Base-by-base conservation (phyloP, 768 basidiomycete species). In the Agrocybe chaxingu region DNA sequence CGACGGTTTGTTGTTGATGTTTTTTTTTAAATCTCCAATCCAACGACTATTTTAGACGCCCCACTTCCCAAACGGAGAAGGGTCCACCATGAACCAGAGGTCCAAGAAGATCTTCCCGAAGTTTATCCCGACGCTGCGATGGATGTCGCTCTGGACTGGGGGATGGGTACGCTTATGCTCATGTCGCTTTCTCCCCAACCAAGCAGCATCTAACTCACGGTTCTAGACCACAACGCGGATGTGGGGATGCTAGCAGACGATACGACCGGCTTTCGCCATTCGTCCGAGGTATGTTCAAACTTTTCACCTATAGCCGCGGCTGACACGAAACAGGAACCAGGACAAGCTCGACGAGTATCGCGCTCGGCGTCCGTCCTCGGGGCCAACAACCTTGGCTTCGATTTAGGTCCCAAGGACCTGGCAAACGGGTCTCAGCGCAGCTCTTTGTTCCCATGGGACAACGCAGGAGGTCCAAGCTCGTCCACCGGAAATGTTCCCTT, bases 401-500 rank as follows among this genome's bases (percentile, higher is more conserved):
- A 78, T 40, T 52, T 75, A 4, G 72, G 65, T 33, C 56, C 65
- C 8, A 62, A 69, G 29, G 70, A 72, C 36, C 64, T 65, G 31
- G 63, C 67, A 37, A 69, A 71, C 41, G 78, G 72, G 29, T 87
- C 87, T 13, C 87, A 89, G 59, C 73, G 77, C 32, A 87, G 81
- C 55, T 82, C 84, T 7, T 62, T 91, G 30, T 90, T 90, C 62
- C 89, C 90, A 4, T 92, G 89, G 89, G 88, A 92, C 60, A 79
- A 91, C 62, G 89, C 88, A 4, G 86, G 83, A 3, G 24, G 24
- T 24, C 70, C 77, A 4, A 73, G 71, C 36, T 87, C 84, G 45
- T 86, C 85, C 1, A 82, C 78, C 31, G 71, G 69, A 31, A 78
- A 66, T 19, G 74, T 51, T 2, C 67, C 52, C 38, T 60, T 59